Evolutionary conservation across 306 rosid species (phyloP).

Genomic region (Crotalaria pallida): DNA sequence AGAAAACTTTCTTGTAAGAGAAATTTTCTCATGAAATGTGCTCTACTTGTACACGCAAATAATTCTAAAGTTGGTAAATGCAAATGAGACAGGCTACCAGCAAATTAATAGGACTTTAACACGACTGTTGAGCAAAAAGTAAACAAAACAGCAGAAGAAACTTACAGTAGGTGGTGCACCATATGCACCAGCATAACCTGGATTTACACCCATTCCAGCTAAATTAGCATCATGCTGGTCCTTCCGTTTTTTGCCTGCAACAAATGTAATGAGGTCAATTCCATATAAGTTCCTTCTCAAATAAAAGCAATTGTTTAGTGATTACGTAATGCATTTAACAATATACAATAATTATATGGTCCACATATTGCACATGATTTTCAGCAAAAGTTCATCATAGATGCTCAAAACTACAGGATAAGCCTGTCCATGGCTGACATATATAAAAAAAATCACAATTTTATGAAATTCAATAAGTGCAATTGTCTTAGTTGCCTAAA

Average conservation of each 20-base stretch:
- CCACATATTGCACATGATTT: too few relatives aligned
- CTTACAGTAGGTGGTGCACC: constrained; percentile 77
- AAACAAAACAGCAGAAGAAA: constrained; percentile 11
- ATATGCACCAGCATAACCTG: constrained; percentile 74
- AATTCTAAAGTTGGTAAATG: not conserved
- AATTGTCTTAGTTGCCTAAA: not conserved
- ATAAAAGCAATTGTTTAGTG: not conserved
- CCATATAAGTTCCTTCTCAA: not conserved
- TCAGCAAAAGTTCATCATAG: too few relatives aligned
- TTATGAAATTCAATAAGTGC: not conserved
- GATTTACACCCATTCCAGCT: constrained; percentile 72
- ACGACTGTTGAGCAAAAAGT: not conserved
- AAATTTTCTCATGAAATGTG: not conserved
- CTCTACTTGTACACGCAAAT: not conserved
- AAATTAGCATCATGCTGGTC: constrained; percentile 86
- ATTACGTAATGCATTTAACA: too few relatives aligned
- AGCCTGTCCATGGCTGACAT: too few relatives aligned
- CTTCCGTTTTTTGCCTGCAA: constrained; percentile 77
- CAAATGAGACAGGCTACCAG: not conserved
- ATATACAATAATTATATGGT: too few relatives aligned
- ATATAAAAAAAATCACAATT: not conserved
- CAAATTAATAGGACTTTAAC: not conserved
- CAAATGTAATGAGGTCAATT: not conserved
- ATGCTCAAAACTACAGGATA: too few relatives aligned
- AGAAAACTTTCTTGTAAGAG: not conserved